A percentile compares a stretch with the other conserved stretches of the same genome.
Evolutionary conservation across 371 early-diverging fungal genomes (phyloP).

Genomic region (Mortierella sp.): DNA sequence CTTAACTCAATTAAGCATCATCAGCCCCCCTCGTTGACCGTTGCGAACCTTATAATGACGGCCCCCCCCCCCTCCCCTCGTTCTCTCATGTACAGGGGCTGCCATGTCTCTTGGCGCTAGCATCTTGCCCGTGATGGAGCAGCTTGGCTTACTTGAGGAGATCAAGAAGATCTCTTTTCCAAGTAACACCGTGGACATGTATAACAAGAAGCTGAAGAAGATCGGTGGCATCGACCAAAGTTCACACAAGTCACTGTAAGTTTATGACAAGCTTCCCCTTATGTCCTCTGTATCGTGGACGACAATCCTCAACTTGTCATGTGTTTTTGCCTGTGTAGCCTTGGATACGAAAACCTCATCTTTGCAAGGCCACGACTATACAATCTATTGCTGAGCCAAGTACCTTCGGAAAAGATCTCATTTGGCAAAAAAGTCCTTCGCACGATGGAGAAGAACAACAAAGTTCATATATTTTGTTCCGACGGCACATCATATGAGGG

Average conservation of each 20-base stretch:
- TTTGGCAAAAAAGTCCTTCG: conserved; percentile 9
- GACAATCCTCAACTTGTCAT: background rate
- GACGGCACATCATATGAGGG: conserved; percentile 18
- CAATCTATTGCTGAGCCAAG: conserved; percentile 4
- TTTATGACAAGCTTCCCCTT: background rate
- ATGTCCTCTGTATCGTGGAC: background rate
- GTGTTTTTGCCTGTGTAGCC: background rate
- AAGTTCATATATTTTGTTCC: conserved; percentile 12
- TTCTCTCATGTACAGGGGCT: conserved; percentile 1
- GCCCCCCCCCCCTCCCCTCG: no score
- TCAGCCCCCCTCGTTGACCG: no score
- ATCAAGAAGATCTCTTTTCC: conserved; percentile 5
- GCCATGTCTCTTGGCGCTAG: conserved; percentile 9
- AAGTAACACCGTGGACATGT: background rate
- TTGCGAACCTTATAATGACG: no score
- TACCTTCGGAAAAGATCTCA: conserved; percentile 9
- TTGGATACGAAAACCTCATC: conserved; percentile 4
- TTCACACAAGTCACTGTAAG: background rate
- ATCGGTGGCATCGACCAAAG: background rate
- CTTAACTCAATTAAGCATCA: no score
- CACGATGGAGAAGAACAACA: background rate
- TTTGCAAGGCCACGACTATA: conserved; percentile 20
- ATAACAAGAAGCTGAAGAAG: background rate
- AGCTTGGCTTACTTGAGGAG: conserved; percentile 16
- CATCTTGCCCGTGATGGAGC: conserved; percentile 14